phyloP scores from a whole-genome alignment of 2,329 filamentous ascomycete species.

The Remersonia thermophila region DNA sequence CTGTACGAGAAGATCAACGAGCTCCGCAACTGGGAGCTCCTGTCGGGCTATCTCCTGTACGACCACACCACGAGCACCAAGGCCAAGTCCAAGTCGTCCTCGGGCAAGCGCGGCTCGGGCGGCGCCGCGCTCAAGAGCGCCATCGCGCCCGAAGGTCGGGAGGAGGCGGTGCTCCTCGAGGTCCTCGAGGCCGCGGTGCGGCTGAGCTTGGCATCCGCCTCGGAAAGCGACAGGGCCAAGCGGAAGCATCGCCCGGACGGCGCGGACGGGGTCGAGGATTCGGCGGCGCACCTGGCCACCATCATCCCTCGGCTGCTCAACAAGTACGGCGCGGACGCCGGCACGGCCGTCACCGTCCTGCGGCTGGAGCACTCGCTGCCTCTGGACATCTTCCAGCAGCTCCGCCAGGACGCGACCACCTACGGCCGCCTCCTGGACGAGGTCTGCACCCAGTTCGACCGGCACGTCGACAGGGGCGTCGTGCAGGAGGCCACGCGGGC shows the following conservation, averaged over 20 bases:
- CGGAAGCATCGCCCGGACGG: conserved; percentile 50
- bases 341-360: conserved; percentile 74
- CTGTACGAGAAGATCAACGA: conserved; percentile 74
- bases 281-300: conserved; percentile 63
- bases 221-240: conserved; percentile 51
- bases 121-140: conserved; percentile 56
- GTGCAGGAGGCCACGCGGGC: conserved; percentile 73
- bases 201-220: conserved; percentile 52
- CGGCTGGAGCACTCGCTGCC: conserved; percentile 78
- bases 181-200: conserved; percentile 76
- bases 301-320: conserved; percentile 77
- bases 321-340: conserved; percentile 84
- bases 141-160: conserved; percentile 59
- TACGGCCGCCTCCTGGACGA: conserved; percentile 78
- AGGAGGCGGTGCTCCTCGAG: conserved; percentile 79
- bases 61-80: conserved; percentile 64
- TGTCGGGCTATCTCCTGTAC: conserved; percentile 83
- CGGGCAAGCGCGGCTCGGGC: conserved; percentile 23
- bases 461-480: conserved; percentile 80
- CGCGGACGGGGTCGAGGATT: conserved; percentile 61
- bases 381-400: conserved; percentile 73
- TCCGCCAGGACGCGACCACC: conserved; percentile 72
- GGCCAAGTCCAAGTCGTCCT: conserved; percentile 32
- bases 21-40: conserved; percentile 72
- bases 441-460: conserved; percentile 83